Conservation (phyloP, 1,284 basidiomycete species). For the Nidula niveotomentosa region DNA sequence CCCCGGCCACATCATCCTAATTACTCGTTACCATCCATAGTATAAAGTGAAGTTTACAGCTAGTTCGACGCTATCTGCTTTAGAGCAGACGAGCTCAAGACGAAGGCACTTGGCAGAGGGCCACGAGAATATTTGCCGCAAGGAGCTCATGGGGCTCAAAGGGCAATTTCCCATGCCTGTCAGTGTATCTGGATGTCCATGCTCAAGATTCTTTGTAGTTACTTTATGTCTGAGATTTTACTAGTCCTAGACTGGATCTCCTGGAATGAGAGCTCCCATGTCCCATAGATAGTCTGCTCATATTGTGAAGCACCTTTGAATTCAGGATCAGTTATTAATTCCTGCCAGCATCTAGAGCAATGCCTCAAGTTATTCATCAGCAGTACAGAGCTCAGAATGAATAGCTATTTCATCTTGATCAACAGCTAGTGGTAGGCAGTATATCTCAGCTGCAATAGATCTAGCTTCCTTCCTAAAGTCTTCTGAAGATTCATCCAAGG, state of each 20-base stretch:
- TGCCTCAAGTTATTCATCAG: background rate
- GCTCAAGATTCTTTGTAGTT: no score
- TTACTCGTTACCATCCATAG: no score
- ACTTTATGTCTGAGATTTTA: no score
- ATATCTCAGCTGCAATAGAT: constrained; percentile 1
- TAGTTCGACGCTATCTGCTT: no score
- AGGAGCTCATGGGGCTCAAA: no score
- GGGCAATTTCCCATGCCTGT: no score
- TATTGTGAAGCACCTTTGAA: constrained; percentile 5
- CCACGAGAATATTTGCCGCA: no score
- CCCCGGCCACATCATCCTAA: no score
- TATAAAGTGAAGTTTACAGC: no score
- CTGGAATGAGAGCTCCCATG: constrained; percentile 1
- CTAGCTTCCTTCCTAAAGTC: background rate
- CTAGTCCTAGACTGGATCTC: background rate
- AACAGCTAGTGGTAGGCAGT: constrained; percentile 3
- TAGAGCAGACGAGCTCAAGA: no score
- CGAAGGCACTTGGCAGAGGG: no score
- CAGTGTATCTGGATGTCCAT: no score
- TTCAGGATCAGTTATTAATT: background rate
- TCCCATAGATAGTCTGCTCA: constrained; percentile 3
- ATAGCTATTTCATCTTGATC: constrained; percentile 5
- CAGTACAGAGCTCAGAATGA: background rate
- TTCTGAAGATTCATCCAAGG: background rate
- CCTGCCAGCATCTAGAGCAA: background rate